Evolutionary conservation across 805 yeast species (phyloP), one percentile per base, ranked within the genome.

Genomic region (Candida endomychidarum): DNA sequence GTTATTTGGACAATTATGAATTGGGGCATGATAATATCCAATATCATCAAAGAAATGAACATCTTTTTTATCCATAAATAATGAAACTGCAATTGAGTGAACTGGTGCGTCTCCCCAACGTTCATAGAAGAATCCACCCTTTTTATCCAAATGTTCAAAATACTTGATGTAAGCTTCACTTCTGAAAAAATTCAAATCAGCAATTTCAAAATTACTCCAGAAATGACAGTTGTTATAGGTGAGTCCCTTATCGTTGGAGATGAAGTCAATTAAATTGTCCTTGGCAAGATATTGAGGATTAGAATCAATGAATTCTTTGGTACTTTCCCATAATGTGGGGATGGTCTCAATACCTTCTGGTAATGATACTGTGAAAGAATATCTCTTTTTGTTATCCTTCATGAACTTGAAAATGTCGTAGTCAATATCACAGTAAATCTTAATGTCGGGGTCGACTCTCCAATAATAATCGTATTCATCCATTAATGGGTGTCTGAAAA

Each of bases 61-160:
- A 54, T 81, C 70, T 47, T 77, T 79, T 58, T 75, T 78, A 40
- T 84, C 79, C 60, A 86, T 57, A 67, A 88, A 85, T 48, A 88
- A 67, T 4, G 93, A 68, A 16, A 86, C 96, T 23, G 93, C 96
- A 53, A 87, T 80, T 5, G 95, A 84, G 62, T 87, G 96, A 37
- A 87, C 82, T 23, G 96, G 96, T 19, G 95, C 96, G 63, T 87
- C 96, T 53, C 96, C 95, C 96, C 95, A 86, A 63, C 96, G 75
- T 69, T 85, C 89, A 61, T 87, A 87, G 68, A 84, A 87, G 67
- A 88, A 87, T n/a, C 96, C 96, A 59, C 96, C 96, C n/a, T 82
- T 76, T 45, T 76, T 61, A 63, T 87, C 96, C 54, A 87, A 74
- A 52, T 73, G 67, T 11, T 85, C 83, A 53, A 88, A 88, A 61